Evolutionary conservation across 2,329 filamentous ascomycete species (phyloP).

Genomic region (Diplodia scrobiculata): DNA sequence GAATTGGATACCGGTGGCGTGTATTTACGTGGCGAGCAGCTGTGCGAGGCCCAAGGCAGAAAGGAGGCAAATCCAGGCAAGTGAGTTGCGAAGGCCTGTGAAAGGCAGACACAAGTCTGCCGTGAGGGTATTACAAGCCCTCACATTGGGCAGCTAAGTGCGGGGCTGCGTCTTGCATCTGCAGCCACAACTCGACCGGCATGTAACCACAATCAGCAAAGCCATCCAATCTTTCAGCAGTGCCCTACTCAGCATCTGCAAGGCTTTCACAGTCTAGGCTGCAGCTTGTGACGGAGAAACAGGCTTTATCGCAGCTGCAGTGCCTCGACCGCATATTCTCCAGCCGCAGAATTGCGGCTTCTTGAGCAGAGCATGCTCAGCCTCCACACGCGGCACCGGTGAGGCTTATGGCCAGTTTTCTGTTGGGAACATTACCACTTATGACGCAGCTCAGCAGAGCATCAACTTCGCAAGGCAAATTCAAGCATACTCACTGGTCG

Average conservation of each 20-base stretch:
- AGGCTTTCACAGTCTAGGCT: no score
- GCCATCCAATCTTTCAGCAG: no score
- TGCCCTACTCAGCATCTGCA: no score
- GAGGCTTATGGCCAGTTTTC: neutral
- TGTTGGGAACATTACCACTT: neutral
- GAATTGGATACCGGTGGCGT: neutral
- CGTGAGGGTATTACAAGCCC: no score
- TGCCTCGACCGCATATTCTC: neutral
- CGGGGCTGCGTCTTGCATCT: neutral
- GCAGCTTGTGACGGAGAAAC: no score
- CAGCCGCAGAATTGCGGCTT: no score
- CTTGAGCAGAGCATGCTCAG: no score
- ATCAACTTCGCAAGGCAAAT: neutral
- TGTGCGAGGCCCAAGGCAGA: neutral
- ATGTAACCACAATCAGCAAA: no score
- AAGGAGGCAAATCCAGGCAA: neutral
- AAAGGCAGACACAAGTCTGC: no score
- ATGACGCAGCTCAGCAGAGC: neutral
- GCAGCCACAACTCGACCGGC: no score
- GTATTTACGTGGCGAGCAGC: neutral
- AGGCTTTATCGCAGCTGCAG: no score
- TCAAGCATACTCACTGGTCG: neutral
- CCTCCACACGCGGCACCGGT: neutral
- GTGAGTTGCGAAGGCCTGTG: neutral
- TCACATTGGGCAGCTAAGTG: neutral